Base-by-base conservation (phyloP, 179 eudicot species). In the Corrigiola litoralis region DNA sequence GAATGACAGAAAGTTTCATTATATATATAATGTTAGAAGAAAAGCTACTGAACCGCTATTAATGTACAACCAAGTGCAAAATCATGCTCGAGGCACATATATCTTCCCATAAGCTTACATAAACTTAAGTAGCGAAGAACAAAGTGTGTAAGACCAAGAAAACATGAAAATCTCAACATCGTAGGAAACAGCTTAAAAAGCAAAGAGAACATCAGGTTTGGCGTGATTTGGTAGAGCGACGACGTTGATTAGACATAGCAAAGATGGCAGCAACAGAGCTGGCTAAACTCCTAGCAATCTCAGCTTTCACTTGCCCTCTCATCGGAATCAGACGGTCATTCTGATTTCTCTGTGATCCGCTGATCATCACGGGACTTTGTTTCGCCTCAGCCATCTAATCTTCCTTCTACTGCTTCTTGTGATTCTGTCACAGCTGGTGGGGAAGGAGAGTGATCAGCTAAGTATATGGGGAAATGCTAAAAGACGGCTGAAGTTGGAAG, bases 221-320 rank as follows among this genome's bases (percentile, higher is more conserved):
- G 38, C 12, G 29, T 5, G 10, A 1, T 53, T 53, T 7, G 36
- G 17, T 29, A n/a, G 32, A 58, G 32, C 58, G 49, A 32, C 58
- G 49, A 32, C 8, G 63, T 44, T 18, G 44, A 36, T 12, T 61
- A 20, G 72, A 16, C 45, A 21, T 57, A 29, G 77, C 36, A 58
- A 62, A 50, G 36, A 53, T 12, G 56, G 77, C 72, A 49, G 69
- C 41, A 7, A 75, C 27, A n/a, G 80, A 67, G 24, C 68, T 74
- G 47, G 66, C 71, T 41, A 79, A 49, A 0, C 69, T 63, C 55
- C 47, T 25, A 31, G 72, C 76, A 41, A 75, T 68, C 25, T 72
- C 72, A 17, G 36, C 77, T 76, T 75, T 75, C 21, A 79, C 80
- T 51, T 75, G 75, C 6, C 83, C 83, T 17, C 76, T 66, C 63